A percentile compares a stretch with the other conserved stretches of the same genome.
Evolutionary conservation across 768 basidiomycete genomes (phyloP).

Genomic region (Leccinum sublutescens): DNA sequence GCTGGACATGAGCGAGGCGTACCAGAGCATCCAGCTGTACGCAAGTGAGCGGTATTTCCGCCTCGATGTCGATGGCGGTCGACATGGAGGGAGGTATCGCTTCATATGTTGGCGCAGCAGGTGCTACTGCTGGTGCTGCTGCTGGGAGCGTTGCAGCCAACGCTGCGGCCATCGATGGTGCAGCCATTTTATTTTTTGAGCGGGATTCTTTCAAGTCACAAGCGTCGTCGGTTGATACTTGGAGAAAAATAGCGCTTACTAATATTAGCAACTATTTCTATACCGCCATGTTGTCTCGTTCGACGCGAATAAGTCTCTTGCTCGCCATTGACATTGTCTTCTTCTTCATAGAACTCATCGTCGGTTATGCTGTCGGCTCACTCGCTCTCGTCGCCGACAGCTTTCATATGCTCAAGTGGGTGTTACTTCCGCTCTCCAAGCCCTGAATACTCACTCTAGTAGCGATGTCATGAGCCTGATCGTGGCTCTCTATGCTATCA

Average conservation of each 20-base stretch:
- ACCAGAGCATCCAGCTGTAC: conserved; percentile 91
- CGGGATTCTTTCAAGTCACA: too few relatives aligned
- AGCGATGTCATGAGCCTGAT: conserved; percentile 97
- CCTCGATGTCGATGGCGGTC: conserved; percentile 91
- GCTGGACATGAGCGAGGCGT: conserved; percentile 30
- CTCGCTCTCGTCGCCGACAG: conserved; percentile 94
- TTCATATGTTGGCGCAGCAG: conserved; percentile 71
- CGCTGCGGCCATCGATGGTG: conserved; percentile 89
- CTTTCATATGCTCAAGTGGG: conserved; percentile 98
- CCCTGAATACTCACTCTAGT: conserved; percentile 13
- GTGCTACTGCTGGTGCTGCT: conserved; percentile 56
- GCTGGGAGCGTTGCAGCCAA: conserved; percentile 79
- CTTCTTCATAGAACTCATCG: conserved; percentile 83
- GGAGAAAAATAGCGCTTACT: conserved; percentile 19
- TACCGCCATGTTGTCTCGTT: conserved; percentile 50
- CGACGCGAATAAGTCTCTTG: conserved; percentile 70
- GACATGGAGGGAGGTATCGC: conserved; percentile 91
- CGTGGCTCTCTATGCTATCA: conserved; percentile 95
- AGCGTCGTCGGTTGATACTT: not conserved
- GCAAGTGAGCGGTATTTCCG: conserved; percentile 71
- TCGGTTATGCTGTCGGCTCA: conserved; percentile 93
- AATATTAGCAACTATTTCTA: conserved; percentile 4
- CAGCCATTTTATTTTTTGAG: conserved; percentile 44
- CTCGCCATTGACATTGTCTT: conserved; percentile 83
- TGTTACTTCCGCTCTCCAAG: conserved; percentile 6